Base-by-base conservation (phyloP, 495 filamentous ascomycete species). In the Glonium stellatum region DNA sequence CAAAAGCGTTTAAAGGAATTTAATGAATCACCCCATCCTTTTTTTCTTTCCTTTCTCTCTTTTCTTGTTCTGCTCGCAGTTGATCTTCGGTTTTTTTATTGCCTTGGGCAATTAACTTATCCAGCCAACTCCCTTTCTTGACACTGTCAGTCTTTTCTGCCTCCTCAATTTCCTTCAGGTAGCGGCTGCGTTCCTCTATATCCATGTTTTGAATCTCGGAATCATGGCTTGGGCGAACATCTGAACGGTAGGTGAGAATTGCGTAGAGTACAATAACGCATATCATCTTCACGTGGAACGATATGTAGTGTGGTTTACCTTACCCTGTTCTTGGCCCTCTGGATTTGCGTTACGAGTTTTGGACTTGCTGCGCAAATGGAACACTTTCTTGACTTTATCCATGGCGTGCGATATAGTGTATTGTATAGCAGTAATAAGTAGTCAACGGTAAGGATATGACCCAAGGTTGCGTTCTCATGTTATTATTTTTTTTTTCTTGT, bases 81-180 rank as follows among this genome's bases (percentile, higher is more conserved):
- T 66, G 41, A 25, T 66, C 59, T 35, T 62, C 63, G 0, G 59
- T 66, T 49, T 50, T 55, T 55, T 54, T 59, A 37, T 66, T 66
- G 5, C 63, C 63, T 1, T 59, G 25, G 47, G 46, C 59, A 42
- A 66, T 66, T 25, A 66, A 23, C 13, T 39, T 39, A 1, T 66
- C 59, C 9, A 66, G 23, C 8, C 61, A 54, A 50, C 59, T 49
- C 8, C 59, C 59, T 56, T 62, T 66, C 56, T 62, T 66, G 23
- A 56, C 46, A 25, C 23, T 44, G 23, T 50, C 63, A 19, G 19
- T 53, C 44, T 53, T 39, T 55, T 66, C 63, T 15, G 63, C 59
- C n/a, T 66, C 59, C 11, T 62, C 63, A 22, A 59, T 49, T 25
- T 66, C 59, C 19, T 59, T 62, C 21, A 66, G 18, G 42, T 66